Base-by-base conservation (phyloP, 768 basidiomycete species). In the Lactarius akahatsu region DNA sequence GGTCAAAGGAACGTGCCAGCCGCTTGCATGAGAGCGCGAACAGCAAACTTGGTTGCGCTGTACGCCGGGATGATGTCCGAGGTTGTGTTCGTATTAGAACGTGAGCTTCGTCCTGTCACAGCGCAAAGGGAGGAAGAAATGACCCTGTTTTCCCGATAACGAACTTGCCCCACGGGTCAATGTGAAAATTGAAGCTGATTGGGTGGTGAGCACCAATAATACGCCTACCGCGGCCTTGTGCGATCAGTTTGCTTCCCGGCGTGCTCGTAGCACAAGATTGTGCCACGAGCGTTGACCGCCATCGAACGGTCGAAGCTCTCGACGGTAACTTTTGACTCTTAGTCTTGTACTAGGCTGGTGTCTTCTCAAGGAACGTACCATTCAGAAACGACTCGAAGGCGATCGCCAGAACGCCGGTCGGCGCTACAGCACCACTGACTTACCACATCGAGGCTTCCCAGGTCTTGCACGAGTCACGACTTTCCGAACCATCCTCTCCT, bases 241-340 rank as follows among this genome's bases (percentile, higher is more conserved):
- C 56, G 11, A 72, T 57, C 72, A 73, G n/a, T 71, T 61, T 72
- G 71, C 54, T 65, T 66, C 18, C 64, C 70, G 0, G 72, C 72
- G 28, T 66, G 47, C 65, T 73, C 68, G 66, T 73, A 73, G 61
- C 72, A 73, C 23, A 68, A 66, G 68, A 73, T 71, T 16, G 66
- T 59, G 10, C 69, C 34, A 2, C 64, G 66, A 54, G 59, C 59
- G 47, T 66, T 70, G 23, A 65, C 57, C 5, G 61, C 58, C 54
- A 55, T 61, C 55, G 60, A 30, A 16, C 56, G 57, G 43, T 69
- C 58, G 52, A 64, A 69, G 23, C 41, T 30, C 45, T 45, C 45
- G 4, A 62, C 60, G 10, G 64, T 47, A 36, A 45, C 64, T 65
- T 23, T 15, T 10, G 34, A 23, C 30, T 7, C 30, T 15, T 6